Evolutionary conservation across 257 asterid genomes (phyloP), one percentile per base, ranked within the genome.

Genomic region (Solanum sejunctum): DNA sequence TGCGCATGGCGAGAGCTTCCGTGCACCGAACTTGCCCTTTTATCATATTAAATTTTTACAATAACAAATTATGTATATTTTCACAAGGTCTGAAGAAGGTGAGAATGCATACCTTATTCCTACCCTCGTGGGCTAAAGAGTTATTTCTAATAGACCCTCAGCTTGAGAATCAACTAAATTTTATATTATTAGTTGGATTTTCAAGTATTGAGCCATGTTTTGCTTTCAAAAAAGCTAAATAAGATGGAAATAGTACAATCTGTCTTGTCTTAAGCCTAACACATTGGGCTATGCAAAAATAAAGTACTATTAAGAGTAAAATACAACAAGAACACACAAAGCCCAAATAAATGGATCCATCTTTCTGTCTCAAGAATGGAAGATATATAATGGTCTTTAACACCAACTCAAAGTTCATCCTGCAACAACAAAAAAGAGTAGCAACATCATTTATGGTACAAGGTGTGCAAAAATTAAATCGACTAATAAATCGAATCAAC

Each of bases 321-420:
- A 52, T 26, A 52, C 66, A 78, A 51, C 18, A 78, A 4, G 16
- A 78, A 52, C 49, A 78, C 64, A 10, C 23, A 28, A 43, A 78
- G 64, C 49, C 83, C 64, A 52, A 52, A 78, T 78, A 16, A 78
- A 28, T 78, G 63, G 41, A 26, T n/a, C 83, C 57, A 52, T 5
- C 1, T 78, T 78, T 78, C 28, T 17, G 5, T 26, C 66, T 28
- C 82, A 77, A 51, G 0, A 77, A 16, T 77, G 47, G 63, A 77
- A 77, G 63, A 77, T 51, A 45, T 12, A 21, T 8, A 8, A 12
- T 75, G 43, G 82, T 43, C 61, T 75, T 49, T 2, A 49, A 15
- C 16, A 49, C 61, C 23, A 75, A 49, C 16, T 78, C 64, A 78
- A 51, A 78, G 83, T 9, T 78, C 83, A 52, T 78, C 83, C 83